Conservation (phyloP, 192 early-diverging fungal genomes). For the Coemansia sp. region DNA sequence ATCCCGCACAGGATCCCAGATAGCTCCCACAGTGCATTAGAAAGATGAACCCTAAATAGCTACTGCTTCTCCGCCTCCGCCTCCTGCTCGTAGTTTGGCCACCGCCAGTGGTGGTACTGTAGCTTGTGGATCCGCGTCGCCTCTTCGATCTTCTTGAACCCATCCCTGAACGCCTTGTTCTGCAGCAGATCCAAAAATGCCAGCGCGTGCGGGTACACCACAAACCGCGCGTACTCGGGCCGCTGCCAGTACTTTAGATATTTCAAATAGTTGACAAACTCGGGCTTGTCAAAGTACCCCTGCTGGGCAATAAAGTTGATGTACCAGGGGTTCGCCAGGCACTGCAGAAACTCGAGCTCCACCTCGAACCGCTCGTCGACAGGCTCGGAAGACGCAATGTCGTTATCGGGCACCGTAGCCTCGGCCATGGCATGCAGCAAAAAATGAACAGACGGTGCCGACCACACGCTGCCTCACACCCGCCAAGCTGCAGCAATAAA, state of each 20-base stretch:
- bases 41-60: no score
- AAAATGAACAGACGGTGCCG: no score
- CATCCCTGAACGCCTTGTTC: conserved; percentile 72
- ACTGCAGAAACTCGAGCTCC: conserved; percentile 95
- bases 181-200: conserved; percentile 84
- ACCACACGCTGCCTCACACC: no score
- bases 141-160: conserved; percentile 66
- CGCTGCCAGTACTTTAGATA: conserved; percentile 88
- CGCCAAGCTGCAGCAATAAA: no score
- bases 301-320: conserved; percentile 88
- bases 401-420: conserved; percentile 7
- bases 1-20: no score
- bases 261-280: conserved; percentile 84
- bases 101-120: conserved; percentile 43
- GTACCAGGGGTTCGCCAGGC: conserved; percentile 91
- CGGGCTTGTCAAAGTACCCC: conserved; percentile 75
- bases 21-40: no score
- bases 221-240: conserved; percentile 86
- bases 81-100: conserved; percentile 17
- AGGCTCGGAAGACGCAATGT: conserved; percentile 1
- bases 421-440: conserved; percentile 6
- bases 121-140: conserved; percentile 67
- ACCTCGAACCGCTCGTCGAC: conserved; percentile 70
- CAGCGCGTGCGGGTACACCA: conserved; percentile 86
- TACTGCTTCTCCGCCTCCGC: not conserved